Percentiles rank a stretch among this genome's conserved stretches.
phyloP scores from a whole-genome alignment of 2,329 filamentous ascomycete genomes.

The Hypoxylon sp. region DNA sequence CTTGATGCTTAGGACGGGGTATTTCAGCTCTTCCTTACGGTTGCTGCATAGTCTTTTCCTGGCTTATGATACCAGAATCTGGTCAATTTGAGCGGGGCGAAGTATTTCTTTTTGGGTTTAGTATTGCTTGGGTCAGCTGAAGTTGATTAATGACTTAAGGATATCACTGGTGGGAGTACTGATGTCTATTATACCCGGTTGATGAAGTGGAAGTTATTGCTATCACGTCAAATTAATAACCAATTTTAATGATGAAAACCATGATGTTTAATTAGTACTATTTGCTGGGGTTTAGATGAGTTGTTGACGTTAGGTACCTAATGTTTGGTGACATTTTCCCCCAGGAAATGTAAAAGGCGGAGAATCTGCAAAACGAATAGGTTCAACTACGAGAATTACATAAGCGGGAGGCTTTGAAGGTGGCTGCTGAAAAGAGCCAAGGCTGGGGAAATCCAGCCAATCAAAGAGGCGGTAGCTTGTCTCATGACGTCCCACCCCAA shows the following conservation, averaged over 20 bases:
- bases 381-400: conserved; percentile 17
- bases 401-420: conserved; percentile 26
- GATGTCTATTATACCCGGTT: conserved; percentile 41
- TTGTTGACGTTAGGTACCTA: not conserved
- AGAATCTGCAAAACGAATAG: conserved; percentile 1
- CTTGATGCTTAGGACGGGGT: not conserved
- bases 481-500: conserved; percentile 47
- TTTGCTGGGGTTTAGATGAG: not conserved
- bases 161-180: conserved; percentile 25
- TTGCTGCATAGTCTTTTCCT: conserved; percentile 12
- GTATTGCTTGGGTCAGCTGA: conserved; percentile 12
- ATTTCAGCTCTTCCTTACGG: not conserved
- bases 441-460: conserved; percentile 37
- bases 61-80: conserved; percentile 20
- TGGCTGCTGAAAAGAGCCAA: conserved; percentile 37
- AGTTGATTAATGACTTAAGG: conserved; percentile 27
- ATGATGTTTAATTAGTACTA: conserved; percentile 8
- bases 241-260: conserved; percentile 25
- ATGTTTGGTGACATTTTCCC: not conserved
- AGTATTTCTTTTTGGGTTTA: conserved; percentile 13
- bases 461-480: conserved; percentile 21
- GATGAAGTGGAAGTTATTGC: conserved; percentile 22
- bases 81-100: conserved; percentile 9
- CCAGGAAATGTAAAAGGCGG: not conserved
- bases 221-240: conserved; percentile 29